Evolutionary conservation across 2,329 filamentous ascomycete species (phyloP), one percentile per base, ranked within the genome.

Genomic region (Penicillium sp.): DNA sequence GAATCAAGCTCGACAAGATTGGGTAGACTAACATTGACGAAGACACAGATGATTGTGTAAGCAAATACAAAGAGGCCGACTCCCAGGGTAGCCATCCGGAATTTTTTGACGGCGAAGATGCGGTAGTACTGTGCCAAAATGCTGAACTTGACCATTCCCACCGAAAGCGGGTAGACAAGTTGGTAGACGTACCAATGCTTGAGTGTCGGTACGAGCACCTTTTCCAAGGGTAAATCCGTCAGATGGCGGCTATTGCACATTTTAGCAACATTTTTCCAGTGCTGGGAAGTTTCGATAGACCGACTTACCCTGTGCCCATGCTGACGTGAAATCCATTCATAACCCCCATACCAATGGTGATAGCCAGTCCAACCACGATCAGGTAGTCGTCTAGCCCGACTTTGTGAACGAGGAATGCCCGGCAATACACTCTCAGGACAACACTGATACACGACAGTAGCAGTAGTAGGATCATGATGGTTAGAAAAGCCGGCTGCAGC

Each of bases 71-170:
- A 45, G 13, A 40, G 21, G 11, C 29, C 51, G 2, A 56, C 47
- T n/a, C 68, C 69, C 45, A 77, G 75, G 6, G 68, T 56, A 18
- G 62, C 53, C 10, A 56, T 47, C 27, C 65, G 59, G 46, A 68
- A 69, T 22, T 57, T 56, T 38, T 43, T 56, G 2, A 61, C 56
- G 14, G 60, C 61, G 18, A 67, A 70, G 39, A 79, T 67, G n/a
- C 75, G 72, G n/a, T 73, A 66, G 55, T 78, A 79, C 59, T 79
- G 77, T 38, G 69, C 65, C 39, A 78, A 54, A 31, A 79, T 74
- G 45, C 72, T 76, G 31, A 77, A 62, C 52, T 79, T 79, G 51
- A 74, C 67, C 22, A 72, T 73, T 47, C 67, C 60, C 44, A 75
- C 67, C 11, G 66, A 66, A 13, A 69, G 57, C 4, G 71, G 62